Base-by-base conservation (phyloP, 805 yeast genomes). In the Myxozyma monticola region DNA sequence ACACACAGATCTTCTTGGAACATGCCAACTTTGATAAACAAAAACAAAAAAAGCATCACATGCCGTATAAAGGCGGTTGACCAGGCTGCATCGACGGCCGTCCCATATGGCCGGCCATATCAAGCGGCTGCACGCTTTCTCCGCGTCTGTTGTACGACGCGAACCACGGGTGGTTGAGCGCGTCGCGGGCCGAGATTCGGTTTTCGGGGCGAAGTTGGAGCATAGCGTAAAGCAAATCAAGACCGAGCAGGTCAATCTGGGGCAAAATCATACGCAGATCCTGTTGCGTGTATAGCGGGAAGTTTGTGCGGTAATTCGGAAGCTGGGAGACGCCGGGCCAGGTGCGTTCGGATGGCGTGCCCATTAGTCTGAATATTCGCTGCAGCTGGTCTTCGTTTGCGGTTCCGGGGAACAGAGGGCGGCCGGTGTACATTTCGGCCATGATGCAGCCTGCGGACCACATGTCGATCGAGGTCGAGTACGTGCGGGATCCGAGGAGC, bases 391-490 rank as follows among this genome's bases (percentile, higher is more conserved):
- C 99, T 48, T 93, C 97, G 68, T 91, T 95, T 35, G 96, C 88
- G 10, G 91, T 83, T 28, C 99, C 99, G 18, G 98, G 96, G 69
- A 93, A 93, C 44, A 93, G 73, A 0, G 99, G 98, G 63, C 91
- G 84, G 28, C 99, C 96, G n/a, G 96, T 87, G 65, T 93, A 85
- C 98, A 93, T 91, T 66, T 93, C 99, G 2, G 97, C 98, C 67
- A 93, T 79, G 47, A 93, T 93, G 71, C 99, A 93, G 14, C 99
- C 99, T 14, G 96, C 95, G 15, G 96, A 88, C 99, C 99, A 93
- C 72, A 93, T 88, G 67, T 93, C 99, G 54, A 93, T 95, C 7
- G 96, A 90, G 0, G 99, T 93, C 39, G 96, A 86, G 70, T 93
- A 93, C 49, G 95, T 91, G 61, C 96, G 81, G 2, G 96, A 88